Percentiles rank a stretch among this genome's conserved stretches.
Evolutionary conservation across 164 flowering plant species (phyloP).

Genomic region (Taxillus chinensis): DNA sequence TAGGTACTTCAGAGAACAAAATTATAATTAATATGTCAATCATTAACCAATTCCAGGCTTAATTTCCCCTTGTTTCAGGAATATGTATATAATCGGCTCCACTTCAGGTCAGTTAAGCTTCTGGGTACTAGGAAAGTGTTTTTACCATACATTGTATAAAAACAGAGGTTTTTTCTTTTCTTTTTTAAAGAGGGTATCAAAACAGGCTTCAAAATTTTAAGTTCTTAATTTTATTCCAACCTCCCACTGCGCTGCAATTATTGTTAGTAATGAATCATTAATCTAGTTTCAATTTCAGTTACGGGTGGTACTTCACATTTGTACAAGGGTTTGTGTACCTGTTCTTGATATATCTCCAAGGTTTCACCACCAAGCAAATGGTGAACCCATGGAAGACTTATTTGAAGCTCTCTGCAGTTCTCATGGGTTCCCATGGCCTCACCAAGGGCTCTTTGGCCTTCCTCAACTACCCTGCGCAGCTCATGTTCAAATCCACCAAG

Average conservation of each 20-base stretch:
- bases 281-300: slow-evolving; percentile 33
- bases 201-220: too few relatives aligned
- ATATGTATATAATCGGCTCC: slow-evolving; percentile 73
- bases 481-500: slow-evolving; percentile 96
- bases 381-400: slow-evolving; percentile 81
- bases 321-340: slow-evolving; percentile 81
- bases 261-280: background rate
- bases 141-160: background rate
- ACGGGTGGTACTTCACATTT: slow-evolving; percentile 96
- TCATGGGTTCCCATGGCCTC: slow-evolving; percentile 88
- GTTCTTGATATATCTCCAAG: slow-evolving; percentile 57
- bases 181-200: too few relatives aligned
- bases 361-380: slow-evolving; percentile 80
- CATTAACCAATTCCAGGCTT: too few relatives aligned
- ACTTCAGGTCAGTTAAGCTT: slow-evolving; percentile 46
- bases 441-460: slow-evolving; percentile 89
- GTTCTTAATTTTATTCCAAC: background rate
- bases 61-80: slow-evolving; percentile 37
- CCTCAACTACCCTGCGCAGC: slow-evolving; percentile 88
- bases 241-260: background rate
- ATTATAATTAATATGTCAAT: too few relatives aligned
- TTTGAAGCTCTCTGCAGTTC: slow-evolving; percentile 72
- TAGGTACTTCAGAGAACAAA: too few relatives aligned
- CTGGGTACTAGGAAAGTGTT: background rate
- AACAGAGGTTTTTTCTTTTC: too few relatives aligned